Conservation (phyloP, 2,329 filamentous ascomycete species). For the Coniochaeta sp. region DNA sequence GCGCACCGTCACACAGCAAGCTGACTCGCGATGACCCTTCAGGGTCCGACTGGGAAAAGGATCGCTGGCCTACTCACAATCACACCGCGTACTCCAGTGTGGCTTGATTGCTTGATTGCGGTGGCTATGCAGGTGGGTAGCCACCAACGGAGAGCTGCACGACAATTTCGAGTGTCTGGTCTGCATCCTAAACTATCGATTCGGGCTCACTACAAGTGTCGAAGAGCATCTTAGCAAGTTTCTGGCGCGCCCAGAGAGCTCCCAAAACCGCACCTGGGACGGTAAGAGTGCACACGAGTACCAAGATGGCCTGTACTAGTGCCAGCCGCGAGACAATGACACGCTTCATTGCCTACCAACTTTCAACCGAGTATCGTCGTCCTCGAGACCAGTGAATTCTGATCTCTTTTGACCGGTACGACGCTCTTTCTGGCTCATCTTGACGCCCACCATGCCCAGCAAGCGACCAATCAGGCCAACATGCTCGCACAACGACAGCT, state of each 20-base stretch:
- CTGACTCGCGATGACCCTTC: slow-evolving; percentile 15
- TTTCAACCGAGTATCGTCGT: slow-evolving; percentile 18
- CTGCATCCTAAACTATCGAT: slow-evolving; percentile 25
- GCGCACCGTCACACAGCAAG: neutral
- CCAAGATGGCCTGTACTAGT: slow-evolving; percentile 23
- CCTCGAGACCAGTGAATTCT: slow-evolving; percentile 26
- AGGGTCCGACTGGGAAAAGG: slow-evolving; percentile 9
- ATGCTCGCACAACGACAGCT: slow-evolving; percentile 28
- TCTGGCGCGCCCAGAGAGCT: slow-evolving; percentile 18
- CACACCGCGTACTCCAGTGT: slow-evolving; percentile 17
- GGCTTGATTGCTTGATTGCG: slow-evolving; percentile 19
- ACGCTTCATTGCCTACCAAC: slow-evolving; percentile 24
- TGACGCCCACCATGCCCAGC: slow-evolving; percentile 15
- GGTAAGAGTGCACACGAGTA: slow-evolving; percentile 15
- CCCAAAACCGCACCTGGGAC: slow-evolving; percentile 5
- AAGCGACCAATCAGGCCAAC: slow-evolving; percentile 16
- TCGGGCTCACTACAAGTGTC: slow-evolving; percentile 16
- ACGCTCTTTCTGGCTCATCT: slow-evolving; percentile 28
- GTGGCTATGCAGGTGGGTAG: slow-evolving; percentile 21
- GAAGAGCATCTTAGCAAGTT: slow-evolving; percentile 15
- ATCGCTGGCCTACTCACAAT: slow-evolving; percentile 5
- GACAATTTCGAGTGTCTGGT: slow-evolving; percentile 30
- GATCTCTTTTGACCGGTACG: slow-evolving; percentile 27
- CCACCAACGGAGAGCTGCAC: slow-evolving; percentile 28
- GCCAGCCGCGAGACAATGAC: slow-evolving; percentile 26